Evolutionary conservation across 805 yeast species (phyloP).

Genomic region (Myxozyma nipponensis): DNA sequence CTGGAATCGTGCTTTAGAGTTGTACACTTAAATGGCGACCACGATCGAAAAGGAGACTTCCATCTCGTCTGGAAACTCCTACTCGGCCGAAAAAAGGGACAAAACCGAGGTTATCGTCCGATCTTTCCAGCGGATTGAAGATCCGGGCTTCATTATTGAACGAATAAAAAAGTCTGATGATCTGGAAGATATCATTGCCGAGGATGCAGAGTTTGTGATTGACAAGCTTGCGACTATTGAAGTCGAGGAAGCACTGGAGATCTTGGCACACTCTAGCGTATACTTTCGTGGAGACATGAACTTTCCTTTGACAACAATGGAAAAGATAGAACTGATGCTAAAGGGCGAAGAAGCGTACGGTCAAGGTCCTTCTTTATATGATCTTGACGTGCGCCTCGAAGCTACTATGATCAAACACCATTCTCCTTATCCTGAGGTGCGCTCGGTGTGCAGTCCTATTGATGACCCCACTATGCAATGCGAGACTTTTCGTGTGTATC

Average conservation of each 20-base stretch:
- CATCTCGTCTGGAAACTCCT: no score
- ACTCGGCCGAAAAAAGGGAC: no score
- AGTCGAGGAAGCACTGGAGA: slow-evolving; percentile 37
- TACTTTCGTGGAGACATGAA: slow-evolving; percentile 46
- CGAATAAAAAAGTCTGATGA: slow-evolving; percentile 13
- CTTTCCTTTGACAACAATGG: slow-evolving; percentile 40
- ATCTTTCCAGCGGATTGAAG: neutral
- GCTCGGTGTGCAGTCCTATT: slow-evolving; percentile 55
- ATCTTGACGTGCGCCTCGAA: slow-evolving; percentile 40
- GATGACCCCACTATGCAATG: slow-evolving; percentile 51
- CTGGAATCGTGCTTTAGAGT: no score
- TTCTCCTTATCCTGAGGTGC: slow-evolving; percentile 58
- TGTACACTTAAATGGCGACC: no score
- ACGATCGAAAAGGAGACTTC: no score
- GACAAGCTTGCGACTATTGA: slow-evolving; percentile 5
- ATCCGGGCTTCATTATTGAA: slow-evolving; percentile 2
- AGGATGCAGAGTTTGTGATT: slow-evolving; percentile 13
- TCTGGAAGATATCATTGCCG: slow-evolving; percentile 6
- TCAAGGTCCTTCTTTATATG: slow-evolving; percentile 2
- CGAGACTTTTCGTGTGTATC: slow-evolving; percentile 53
- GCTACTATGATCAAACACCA: slow-evolving; percentile 43
- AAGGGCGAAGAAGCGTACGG: slow-evolving; percentile 16
- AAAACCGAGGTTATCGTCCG: neutral
- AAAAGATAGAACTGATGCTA: slow-evolving; percentile 32
- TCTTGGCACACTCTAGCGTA: slow-evolving; percentile 39